A percentile compares a stretch with the other conserved stretches of the same genome.
Evolutionary conservation across 2,329 filamentous ascomycete genomes (phyloP).

Genomic region (Colletotrichum sp.): DNA sequence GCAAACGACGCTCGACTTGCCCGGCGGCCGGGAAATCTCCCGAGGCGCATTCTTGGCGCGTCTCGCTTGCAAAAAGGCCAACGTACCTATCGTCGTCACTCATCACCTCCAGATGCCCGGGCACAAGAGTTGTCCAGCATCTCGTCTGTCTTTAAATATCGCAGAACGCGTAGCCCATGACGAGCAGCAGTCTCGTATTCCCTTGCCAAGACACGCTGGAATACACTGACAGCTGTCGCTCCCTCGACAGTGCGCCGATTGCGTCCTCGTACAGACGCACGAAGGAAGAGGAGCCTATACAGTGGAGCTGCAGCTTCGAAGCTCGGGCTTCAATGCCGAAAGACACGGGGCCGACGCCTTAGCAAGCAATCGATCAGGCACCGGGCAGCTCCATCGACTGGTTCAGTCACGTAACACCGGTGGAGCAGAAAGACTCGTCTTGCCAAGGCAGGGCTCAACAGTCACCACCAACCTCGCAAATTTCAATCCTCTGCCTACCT

Average conservation of each 20-base stretch:
- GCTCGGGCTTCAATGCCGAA: conserved; percentile 15
- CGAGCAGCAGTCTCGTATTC: not conserved
- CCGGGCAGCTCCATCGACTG: not conserved
- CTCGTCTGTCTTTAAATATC: not conserved
- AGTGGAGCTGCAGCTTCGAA: conserved; percentile 4
- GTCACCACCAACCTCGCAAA: not conserved
- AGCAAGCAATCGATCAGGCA: not conserved
- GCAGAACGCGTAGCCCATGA: not conserved
- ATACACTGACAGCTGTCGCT: not conserved
- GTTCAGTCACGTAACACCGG: not conserved
- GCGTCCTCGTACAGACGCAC: not conserved
- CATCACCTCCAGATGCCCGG: not conserved
- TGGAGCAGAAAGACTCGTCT: not conserved
- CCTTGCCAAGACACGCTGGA: not conserved
- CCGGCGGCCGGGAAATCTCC: not conserved
- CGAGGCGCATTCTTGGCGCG: not conserved
- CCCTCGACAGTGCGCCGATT: not conserved
- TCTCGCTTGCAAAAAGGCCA: not conserved
- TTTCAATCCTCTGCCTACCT: not conserved
- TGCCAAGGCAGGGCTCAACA: not conserved
- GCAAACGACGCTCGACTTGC: not conserved
- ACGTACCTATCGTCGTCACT: conserved; percentile 6
- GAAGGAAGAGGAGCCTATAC: conserved; percentile 11
- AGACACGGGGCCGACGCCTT: not conserved
- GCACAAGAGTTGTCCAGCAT: not conserved